Conservation (phyloP, 345 rosid species). For the Gossypium longicalyx region DNA sequence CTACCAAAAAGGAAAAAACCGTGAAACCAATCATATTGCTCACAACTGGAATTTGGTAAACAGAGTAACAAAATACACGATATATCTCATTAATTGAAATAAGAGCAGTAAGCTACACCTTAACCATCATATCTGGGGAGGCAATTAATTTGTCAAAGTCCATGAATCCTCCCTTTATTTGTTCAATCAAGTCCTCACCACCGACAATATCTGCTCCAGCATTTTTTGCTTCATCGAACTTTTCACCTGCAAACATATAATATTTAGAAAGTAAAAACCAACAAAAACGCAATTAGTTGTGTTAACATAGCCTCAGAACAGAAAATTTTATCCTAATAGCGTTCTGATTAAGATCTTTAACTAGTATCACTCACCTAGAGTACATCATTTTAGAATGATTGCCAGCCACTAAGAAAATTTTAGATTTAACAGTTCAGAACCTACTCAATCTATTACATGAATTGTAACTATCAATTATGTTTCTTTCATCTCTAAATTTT, state of each 20-base stretch:
- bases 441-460: neutral
- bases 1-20: neutral
- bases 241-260: constrained; percentile 62
- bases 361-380: neutral
- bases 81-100: constrained; percentile 3
- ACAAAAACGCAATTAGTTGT: constrained; percentile 7
- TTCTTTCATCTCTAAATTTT: neutral
- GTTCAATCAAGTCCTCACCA: constrained; percentile 88
- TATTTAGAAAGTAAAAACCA: constrained; percentile 7
- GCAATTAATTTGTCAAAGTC: constrained; percentile 97
- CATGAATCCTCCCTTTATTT: constrained; percentile 93
- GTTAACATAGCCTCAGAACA: neutral
- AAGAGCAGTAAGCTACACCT: constrained; percentile 52
- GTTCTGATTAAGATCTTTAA: neutral
- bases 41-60: constrained; percentile 2
- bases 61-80: neutral
- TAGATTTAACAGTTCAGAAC: neutral
- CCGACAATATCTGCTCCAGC: constrained; percentile 99
- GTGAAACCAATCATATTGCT: constrained; percentile 2
- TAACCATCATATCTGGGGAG: constrained; percentile 98
- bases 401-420: neutral
- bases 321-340: neutral
- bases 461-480: neutral
- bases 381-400: neutral
- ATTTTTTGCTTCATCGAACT: constrained; percentile 91